Evolutionary conservation across 352 stramenopile species (phyloP), one percentile per base, ranked within the genome.

Genomic region (Halophytophthora polymorphica): DNA sequence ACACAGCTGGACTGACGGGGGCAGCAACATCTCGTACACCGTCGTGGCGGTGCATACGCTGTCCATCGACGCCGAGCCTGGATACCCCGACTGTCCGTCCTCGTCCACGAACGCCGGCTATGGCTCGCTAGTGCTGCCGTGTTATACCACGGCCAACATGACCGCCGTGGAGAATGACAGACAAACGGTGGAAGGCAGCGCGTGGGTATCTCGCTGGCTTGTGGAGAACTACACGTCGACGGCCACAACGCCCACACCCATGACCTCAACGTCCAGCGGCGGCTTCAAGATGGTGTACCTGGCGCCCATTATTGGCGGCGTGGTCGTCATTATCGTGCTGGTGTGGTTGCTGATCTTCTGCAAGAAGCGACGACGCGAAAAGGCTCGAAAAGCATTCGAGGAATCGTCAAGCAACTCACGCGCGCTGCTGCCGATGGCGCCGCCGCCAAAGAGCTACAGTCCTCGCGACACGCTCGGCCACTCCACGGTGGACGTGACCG

Each of bases 31-130:
- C 2, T 53, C 51, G 3, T 68, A 71, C 44, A 29, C 14, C 13
- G 54, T 71, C 6, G 18, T 54, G 13, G 53, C 58, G 0, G 36
- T 71, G 2, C 58, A 71, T 36, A 64, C 58, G 3, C 33, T 67
- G 25, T 1, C 12, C 6, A 1, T 2, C 0, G 37, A 61, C 3
- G 15, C 42, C 0, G 62, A 71, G 45, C 44, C 58, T 11, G 23
- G 37, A 6, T 71, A 61, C 5, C 39, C 18, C 0, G 18, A 51
- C 7, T 71, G 63, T 6, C 21, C 56, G 2, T 45, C 23, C 0
- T n/a, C 2, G 6, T 2, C 33, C 1, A 2, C 56, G 15, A 66
- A 59, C 14, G 53, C 8, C 0, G 50, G 46, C 2, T 68, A 68
- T 17, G 63, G 58, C 1, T 68, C 58, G 1, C 7, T 68, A 1